phyloP scores from a whole-genome alignment of 1,139 yeast species.

The Citeromyces hawaiiensis region DNA sequence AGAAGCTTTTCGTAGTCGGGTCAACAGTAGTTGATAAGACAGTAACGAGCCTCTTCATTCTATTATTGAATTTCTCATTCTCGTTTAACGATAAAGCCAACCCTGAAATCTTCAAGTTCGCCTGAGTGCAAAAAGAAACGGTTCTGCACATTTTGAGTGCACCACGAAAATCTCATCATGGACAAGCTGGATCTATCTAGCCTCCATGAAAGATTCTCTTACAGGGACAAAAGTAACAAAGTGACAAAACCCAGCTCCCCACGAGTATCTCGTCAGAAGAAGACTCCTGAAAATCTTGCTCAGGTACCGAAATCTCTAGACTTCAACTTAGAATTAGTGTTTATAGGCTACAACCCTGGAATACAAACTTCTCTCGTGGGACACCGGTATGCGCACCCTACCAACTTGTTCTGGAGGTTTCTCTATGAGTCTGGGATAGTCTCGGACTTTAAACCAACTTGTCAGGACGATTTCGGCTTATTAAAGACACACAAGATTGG shows the following conservation, averaged over 20 bases:
- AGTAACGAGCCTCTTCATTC: too few relatives aligned
- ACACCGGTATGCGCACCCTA: background rate
- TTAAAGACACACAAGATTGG: background rate
- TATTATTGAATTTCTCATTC: too few relatives aligned
- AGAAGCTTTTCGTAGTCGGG: too few relatives aligned
- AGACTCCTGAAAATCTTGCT: background rate
- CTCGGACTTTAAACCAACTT: background rate
- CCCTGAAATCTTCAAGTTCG: too few relatives aligned
- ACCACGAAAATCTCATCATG: too few relatives aligned
- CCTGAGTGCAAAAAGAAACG: too few relatives aligned
- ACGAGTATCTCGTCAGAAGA: background rate
- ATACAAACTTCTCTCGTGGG: background rate
- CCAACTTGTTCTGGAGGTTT: background rate
- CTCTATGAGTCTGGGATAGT: background rate
- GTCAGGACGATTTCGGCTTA: background rate
- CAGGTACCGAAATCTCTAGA: background rate
- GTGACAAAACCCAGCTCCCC: background rate
- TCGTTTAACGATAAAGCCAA: too few relatives aligned
- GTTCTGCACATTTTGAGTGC: too few relatives aligned
- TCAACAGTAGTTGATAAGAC: too few relatives aligned
- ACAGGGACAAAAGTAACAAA: background rate
- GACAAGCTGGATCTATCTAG: background rate
- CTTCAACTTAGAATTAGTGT: background rate
- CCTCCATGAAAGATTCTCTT: background rate
- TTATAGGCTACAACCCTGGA: slow-evolving; percentile 1